Evolutionary conservation across 352 stramenopile genomes (phyloP), one percentile per base, ranked within the genome.

Genomic region (Plasmopara viticola): DNA sequence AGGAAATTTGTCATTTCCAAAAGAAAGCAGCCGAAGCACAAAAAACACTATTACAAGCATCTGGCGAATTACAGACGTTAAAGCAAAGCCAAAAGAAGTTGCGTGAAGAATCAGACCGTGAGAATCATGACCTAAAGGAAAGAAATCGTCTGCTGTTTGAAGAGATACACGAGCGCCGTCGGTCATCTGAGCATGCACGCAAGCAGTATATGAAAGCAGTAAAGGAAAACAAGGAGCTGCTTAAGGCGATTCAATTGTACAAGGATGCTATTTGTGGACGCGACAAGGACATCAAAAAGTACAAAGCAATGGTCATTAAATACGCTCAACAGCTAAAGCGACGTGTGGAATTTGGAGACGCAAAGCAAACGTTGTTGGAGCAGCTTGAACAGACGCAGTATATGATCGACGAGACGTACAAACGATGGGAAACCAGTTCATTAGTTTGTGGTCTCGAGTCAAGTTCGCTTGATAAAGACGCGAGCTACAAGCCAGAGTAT

Each of bases 301-400:
- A 84, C 48, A 84, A 85, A 47, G 58, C 58, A 0, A 60, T 40
- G 5, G 51, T 86, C 6, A 56, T 77, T 40, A 82, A 76, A 37
- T 61, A 70, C 18, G 61, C 74, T 4, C 75, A 87, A 48, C 68
- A 86, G 33, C 47, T 86, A 2, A 53, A 83, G 51, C 69, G 67
- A 14, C 70, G 70, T 28, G 64, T 72, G 8, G 80, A 72, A 7
- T 73, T 90, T 47, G 61, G 60, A 13, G 77, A 87, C 43, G 77
- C 84, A 28, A 87, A 90, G 62, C 68, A 90, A 41, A 86, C 74
- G 47, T 56, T 88, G 17, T 38, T 90, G 37, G 70, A 82, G 38
- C 80, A 90, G 60, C 61, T 90, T 2, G 72, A 88, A 33, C 71
- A 90, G 44, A 90, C 80, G 0, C 80, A 88, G 60, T 82, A 67